Base-by-base conservation (phyloP, 176 grass and related monocot species). In the Carex littledalei region DNA sequence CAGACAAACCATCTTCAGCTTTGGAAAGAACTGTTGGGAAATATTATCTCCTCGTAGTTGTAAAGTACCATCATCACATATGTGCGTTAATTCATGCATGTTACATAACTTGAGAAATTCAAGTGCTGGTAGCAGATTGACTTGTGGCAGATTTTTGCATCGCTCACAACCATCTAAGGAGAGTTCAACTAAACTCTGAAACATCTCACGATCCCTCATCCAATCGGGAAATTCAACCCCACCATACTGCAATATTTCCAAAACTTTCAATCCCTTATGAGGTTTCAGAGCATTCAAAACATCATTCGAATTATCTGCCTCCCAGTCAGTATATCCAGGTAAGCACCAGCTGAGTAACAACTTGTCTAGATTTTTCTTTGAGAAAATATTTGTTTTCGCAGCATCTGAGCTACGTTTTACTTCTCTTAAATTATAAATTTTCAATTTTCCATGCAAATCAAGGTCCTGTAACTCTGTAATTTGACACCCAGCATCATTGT, bases 401-500 rank as follows among this genome's bases (percentile, higher is more conserved):
- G 63, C 13, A 53, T 31, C 32, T 20, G 29, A 20, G 5, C 31
- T 18, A 5, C 18, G 50, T 24, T 69, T 84, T 22, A 84, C 61
- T 53, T 71, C 69, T 66, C 32, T 56, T 21, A 34, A 26, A 56
- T 69, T 69, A 31, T 68, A 67, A 15, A 84, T 53, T 15, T 54
- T 6, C 32, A 84, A 31, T 13, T 84, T 29, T 11, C 63, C 81
- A 14, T 70, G 26, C 22, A 84, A 66, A 21, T 70, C 53, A 62
- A 84, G 69, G 22, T 84, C 81, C 53, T 56, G 65, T 11, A 84
- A 50, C 57, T 71, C 62, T 57, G 20, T 29, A 69, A 84, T 54
- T 24, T 15, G 34, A 17, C 81, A 84, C 17, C 63, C 63, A 24
- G 21, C 21, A 13, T 69, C 62, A 8, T 70, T 84, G 21, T 45